phyloP scores from a whole-genome alignment of 139 green algal species.

The Tetratostichococcus sp. region DNA sequence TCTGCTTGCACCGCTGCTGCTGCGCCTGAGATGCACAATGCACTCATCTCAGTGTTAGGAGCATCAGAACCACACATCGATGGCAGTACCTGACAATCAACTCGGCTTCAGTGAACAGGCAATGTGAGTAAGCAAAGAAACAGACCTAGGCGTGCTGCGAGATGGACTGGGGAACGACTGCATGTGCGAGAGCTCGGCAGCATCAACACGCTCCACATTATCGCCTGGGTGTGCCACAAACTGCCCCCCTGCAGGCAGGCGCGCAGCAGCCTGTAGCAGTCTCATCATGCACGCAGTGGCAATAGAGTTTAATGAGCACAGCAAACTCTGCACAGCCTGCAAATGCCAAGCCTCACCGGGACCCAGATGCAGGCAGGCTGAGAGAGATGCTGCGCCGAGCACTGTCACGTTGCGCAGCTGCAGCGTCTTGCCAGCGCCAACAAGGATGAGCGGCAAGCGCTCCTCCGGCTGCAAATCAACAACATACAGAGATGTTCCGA shows the following conservation, averaged over 20 bases:
- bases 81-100: no score
- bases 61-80: no score
- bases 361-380: no score
- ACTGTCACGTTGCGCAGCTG: slow-evolving; percentile 76
- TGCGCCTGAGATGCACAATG: not conserved
- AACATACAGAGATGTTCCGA: slow-evolving; percentile 15
- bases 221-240: slow-evolving; percentile 29
- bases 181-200: slow-evolving; percentile 1
- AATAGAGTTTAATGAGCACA: no score
- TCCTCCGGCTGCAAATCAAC: slow-evolving; percentile 40
- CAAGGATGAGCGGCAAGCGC: slow-evolving; percentile 75
- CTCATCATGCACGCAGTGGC: no score
- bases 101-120: no score
- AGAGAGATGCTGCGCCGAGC: slow-evolving; percentile 46
- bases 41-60: no score
- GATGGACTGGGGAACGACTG: not conserved
- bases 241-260: slow-evolving; percentile 18
- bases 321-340: no score
- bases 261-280: not conserved
- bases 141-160: not conserved
- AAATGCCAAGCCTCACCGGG: not conserved
- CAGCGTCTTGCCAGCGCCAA: slow-evolving; percentile 69
- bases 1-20: not conserved
- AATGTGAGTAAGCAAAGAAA: no score
- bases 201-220: slow-evolving; percentile 22